phyloP scores from a whole-genome alignment of 768 basidiomycete species.

The Bullera alba region DNA sequence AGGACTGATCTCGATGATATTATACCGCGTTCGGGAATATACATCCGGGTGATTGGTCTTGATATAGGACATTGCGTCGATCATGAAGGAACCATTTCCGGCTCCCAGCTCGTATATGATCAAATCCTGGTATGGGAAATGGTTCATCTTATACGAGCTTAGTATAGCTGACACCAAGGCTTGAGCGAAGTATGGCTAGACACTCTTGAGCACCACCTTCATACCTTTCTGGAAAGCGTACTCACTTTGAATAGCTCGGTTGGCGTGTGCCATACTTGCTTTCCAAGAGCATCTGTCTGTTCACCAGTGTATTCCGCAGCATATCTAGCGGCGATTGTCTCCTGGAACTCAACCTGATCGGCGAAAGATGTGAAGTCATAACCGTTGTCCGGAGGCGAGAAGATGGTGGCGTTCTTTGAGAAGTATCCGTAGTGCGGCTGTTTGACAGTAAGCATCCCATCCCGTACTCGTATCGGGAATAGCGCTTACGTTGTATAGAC shows the following conservation, averaged over 20 bases:
- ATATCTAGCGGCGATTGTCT: constrained; percentile 70
- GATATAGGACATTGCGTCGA: constrained; percentile 77
- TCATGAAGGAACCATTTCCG: constrained; percentile 90
- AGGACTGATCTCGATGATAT: constrained; percentile 88
- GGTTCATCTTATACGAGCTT: constrained; percentile 84
- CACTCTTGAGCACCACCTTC: neutral
- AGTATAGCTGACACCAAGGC: constrained; percentile 83
- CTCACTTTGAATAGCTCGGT: constrained; percentile 93
- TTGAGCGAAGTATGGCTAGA: constrained; percentile 86
- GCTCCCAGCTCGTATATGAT: constrained; percentile 96
- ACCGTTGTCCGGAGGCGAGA: constrained; percentile 52
- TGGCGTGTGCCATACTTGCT: constrained; percentile 97
- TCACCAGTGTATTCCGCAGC: constrained; percentile 29
- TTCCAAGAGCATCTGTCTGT: constrained; percentile 46
- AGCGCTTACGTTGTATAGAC: constrained; percentile 66
- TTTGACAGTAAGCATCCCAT: neutral
- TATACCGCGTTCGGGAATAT: constrained; percentile 84
- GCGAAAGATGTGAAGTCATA: constrained; percentile 66
- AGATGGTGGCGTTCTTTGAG: constrained; percentile 83
- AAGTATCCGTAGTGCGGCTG: constrained; percentile 92
- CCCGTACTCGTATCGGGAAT: too few species aligned
- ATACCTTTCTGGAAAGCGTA: neutral
- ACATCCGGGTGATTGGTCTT: constrained; percentile 70
- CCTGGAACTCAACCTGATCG: constrained; percentile 69
- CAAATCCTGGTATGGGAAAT: constrained; percentile 93